These are phyloP conservation scores for Candida parachauliodes DNA, from an alignment of 805 yeast species.

Conservation along the genomic window DNA sequence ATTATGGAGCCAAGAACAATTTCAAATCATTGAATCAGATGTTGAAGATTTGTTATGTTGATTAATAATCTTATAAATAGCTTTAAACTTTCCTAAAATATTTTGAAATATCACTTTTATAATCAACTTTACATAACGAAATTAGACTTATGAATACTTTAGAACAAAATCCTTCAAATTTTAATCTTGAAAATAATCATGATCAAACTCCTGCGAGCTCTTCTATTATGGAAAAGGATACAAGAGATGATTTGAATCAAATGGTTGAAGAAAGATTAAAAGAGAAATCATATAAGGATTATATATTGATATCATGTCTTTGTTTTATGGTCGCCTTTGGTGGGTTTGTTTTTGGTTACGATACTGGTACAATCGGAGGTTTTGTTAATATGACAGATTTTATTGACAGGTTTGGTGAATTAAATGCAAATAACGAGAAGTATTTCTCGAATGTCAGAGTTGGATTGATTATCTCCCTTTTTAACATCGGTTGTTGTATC, in stretches of 20 bases:
- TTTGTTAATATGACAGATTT: slow-evolving; percentile 64
- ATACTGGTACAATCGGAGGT: slow-evolving; percentile 76
- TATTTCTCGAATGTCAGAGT: slow-evolving; percentile 44
- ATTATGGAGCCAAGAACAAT: no score
- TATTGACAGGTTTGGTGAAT: slow-evolving; percentile 48
- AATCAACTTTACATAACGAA: background rate
- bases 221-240: slow-evolving; percentile 22
- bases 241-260: slow-evolving; percentile 13
- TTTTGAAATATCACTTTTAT: no score
- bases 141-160: background rate
- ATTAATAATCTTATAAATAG: slow-evolving; percentile 4
- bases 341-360: slow-evolving; percentile 77
- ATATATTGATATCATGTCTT: slow-evolving; percentile 29
- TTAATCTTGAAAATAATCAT: slow-evolving; percentile 19
- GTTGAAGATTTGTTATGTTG: background rate
- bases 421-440: slow-evolving; percentile 35
- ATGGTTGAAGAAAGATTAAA: slow-evolving; percentile 10
- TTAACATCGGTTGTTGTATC: slow-evolving; percentile 69
- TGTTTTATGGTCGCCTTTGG: slow-evolving; percentile 69
- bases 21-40: no score
- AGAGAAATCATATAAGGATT: slow-evolving; percentile 30
- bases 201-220: slow-evolving; percentile 29
- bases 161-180: background rate
- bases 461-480: slow-evolving; percentile 53
- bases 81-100: background rate